These are phyloP conservation scores for Vitis riparia DNA, from an alignment of 164 flowering plant genomes.

Conservation along the genomic window DNA sequence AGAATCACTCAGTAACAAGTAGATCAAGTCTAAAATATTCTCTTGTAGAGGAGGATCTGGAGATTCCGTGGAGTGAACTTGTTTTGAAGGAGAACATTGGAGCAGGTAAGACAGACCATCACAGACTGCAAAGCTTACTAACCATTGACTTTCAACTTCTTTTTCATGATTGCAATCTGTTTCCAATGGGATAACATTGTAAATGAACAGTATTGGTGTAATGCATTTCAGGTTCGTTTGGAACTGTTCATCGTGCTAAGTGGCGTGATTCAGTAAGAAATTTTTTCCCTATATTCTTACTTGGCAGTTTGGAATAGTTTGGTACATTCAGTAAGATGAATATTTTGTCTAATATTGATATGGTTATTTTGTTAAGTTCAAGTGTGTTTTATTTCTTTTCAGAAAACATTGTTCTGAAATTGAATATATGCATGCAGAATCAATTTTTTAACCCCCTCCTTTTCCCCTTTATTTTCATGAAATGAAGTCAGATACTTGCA, in stretches of 20 bases:
- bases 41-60: conserved; percentile 17
- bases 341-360: too few species aligned
- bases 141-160: not conserved
- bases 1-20: not conserved
- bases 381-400: too few species aligned
- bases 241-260: conserved; percentile 5
- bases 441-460: too few species aligned
- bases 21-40: not conserved
- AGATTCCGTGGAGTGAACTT: conserved; percentile 22
- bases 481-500: too few species aligned
- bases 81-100: conserved; percentile 20
- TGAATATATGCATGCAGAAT: too few species aligned
- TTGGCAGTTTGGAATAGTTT: too few species aligned
- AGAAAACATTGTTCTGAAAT: too few species aligned
- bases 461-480: not conserved
- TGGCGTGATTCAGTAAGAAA: conserved; percentile 2
- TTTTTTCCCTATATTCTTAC: not conserved
- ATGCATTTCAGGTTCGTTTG: conserved; percentile 6
- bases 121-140: too few species aligned
- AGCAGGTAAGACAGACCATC: conserved; percentile 10
- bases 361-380: too few species aligned
- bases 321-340: too few species aligned
- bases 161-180: not conserved
- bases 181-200: too few species aligned
- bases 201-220: not conserved